Base-by-base conservation (phyloP, 352 stramenopile genomes). In the Phytophthora kernoviae region DNA sequence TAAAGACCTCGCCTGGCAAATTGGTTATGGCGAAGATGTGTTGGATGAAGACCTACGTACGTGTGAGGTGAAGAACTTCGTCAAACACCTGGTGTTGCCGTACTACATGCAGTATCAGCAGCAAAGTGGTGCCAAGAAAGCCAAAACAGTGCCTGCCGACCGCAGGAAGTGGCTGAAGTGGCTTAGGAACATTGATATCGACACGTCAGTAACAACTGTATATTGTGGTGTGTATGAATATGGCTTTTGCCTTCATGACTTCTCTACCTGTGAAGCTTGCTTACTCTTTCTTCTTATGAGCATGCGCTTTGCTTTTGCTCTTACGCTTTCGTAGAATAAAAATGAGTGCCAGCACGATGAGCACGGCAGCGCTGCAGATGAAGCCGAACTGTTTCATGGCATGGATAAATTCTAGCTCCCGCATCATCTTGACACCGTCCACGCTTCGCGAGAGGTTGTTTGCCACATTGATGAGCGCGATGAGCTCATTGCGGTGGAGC, bases 401-500 rank as follows among this genome's bases (percentile, higher is more conserved):
- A 21, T 87, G 60, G 9, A 78, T 50, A 41, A 94, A 84, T 59
- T 94, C 85, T n/a, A 91, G 68, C 18, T 91, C 70, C 22, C 85
- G 80, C 57, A 94, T 86, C 73, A 88, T 83, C 54, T 79, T 83
- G 47, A 93, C 83, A 22, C 81, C 87, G 51, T 93, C 81, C 41
- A 94, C 81, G 56, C 81, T 93, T 37, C 84, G 71, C 10, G 85
- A 78, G 30, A 96, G 70, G 39, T 92, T 94, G 57, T 94, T 93
- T 36, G 90, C 85, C 24, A 97, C 97, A 73, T 99, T 99, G 59
- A 99, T 91, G 44, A 99, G 95, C 41, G 96, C 96, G 36, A 99
- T 98, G 65, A 99, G 85, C 81, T 99, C 97, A 71, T 99, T 99
- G 51, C 95, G 84, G 55, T 90, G 84, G 26, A 99, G 77, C 41